Evolutionary conservation across 2,329 filamentous ascomycete species (phyloP).

Genomic region (Pseudogymnoascus sp.): DNA sequence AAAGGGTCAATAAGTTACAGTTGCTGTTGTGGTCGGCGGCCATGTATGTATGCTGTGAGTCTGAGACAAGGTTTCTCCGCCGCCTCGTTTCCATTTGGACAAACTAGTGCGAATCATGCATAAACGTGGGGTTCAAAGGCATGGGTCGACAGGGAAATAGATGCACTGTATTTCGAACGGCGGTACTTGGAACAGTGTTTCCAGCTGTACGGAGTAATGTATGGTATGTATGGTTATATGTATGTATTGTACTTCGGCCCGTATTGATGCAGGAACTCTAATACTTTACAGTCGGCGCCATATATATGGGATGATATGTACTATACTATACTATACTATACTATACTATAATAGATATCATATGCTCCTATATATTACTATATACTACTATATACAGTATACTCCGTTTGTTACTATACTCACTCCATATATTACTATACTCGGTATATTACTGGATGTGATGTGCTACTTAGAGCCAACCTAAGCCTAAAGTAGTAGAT

Average conservation of each 20-base stretch:
- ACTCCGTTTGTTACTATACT: not conserved
- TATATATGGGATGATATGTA: not conserved
- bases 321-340: too few relatives aligned
- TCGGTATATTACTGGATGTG: not conserved
- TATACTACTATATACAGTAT: not conserved
- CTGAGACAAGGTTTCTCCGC: conserved; percentile 1
- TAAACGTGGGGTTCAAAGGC: conserved; percentile 5
- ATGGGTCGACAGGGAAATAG: not conserved
- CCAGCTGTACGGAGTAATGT: not conserved
- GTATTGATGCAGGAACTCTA: not conserved
- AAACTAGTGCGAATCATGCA: conserved; percentile 3
- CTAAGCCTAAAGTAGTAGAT: not conserved
- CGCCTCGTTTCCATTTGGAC: conserved; percentile 1
- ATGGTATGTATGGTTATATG: not conserved
- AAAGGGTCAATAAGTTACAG: not conserved
- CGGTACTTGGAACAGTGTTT: not conserved
- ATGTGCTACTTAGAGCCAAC: not conserved
- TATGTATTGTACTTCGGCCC: not conserved
- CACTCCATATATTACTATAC: not conserved
- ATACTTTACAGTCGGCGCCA: not conserved
- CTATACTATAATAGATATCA: not conserved
- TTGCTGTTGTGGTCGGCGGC: not conserved
- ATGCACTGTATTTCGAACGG: not conserved
- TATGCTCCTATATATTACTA: not conserved
- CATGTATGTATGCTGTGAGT: not conserved